These are phyloP conservation scores for Wallacemonas sp. DNA, from an alignment of 208 protist species.

Conservation along the genomic window DNA sequence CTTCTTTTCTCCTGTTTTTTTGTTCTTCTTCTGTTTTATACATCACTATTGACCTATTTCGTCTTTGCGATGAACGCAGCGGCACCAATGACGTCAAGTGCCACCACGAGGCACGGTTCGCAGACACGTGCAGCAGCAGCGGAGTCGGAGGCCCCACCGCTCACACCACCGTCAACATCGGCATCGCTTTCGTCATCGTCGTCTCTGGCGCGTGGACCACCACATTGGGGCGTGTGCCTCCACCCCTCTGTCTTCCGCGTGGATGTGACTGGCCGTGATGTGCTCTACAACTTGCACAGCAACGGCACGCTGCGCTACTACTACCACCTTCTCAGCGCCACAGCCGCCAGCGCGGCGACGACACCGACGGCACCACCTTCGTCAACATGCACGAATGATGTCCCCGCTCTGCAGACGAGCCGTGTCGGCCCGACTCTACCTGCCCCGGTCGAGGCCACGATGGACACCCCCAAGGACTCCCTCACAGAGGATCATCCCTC, in stretches of 20 bases:
- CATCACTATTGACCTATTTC: neutral
- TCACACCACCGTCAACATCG: too few relatives aligned
- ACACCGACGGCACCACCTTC: too few relatives aligned
- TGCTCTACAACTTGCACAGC: conserved; percentile 10
- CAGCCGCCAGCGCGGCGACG: neutral
- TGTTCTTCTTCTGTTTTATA: neutral
- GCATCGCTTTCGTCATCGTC: neutral
- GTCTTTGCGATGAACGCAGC: neutral
- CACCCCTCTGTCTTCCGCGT: conserved; percentile 21
- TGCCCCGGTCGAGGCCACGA: too few relatives aligned
- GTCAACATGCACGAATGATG: too few relatives aligned
- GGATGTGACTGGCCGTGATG: conserved; percentile 7
- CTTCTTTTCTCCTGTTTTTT: neutral
- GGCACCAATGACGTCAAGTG: neutral
- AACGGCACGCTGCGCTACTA: conserved; percentile 17
- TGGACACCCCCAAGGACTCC: too few relatives aligned
- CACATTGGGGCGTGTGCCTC: conserved; percentile 20
- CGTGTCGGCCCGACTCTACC: too few relatives aligned
- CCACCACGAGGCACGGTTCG: neutral
- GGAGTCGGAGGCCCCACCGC: too few relatives aligned
- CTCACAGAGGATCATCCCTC: neutral
- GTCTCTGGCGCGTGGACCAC: neutral
- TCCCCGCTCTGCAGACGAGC: too few relatives aligned
- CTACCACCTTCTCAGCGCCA: conserved; percentile 11
- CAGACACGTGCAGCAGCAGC: neutral